Evolutionary conservation across 768 basidiomycete species (phyloP).

Genomic region (Collybiopsis confluens): DNA sequence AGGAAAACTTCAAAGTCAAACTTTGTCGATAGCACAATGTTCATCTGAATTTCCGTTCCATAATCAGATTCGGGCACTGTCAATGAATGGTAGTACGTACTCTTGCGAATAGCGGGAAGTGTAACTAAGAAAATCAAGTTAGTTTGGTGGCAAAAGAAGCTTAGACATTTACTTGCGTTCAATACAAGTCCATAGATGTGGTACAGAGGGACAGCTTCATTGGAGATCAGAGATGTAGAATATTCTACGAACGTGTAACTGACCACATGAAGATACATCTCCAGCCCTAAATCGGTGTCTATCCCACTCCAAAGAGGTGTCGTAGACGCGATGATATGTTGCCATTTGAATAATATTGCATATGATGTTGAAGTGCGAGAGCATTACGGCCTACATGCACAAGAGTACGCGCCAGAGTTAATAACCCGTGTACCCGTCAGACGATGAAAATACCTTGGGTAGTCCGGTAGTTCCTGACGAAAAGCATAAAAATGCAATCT

Average conservation of each 20-base stretch:
- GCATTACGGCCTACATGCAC: slow-evolving; percentile 52
- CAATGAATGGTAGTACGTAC: slow-evolving; percentile 24
- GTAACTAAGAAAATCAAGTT: slow-evolving; percentile 29
- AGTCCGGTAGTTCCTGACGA: slow-evolving; percentile 75
- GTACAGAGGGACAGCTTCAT: not conserved
- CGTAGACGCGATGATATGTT: slow-evolving; percentile 40
- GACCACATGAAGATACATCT: slow-evolving; percentile 27
- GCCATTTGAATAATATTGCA: slow-evolving; percentile 61
- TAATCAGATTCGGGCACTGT: not conserved
- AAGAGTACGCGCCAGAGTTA: not conserved
- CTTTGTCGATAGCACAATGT: slow-evolving; percentile 60
- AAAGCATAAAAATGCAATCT: slow-evolving; percentile 65
- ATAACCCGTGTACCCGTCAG: not conserved
- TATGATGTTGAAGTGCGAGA: slow-evolving; percentile 63
- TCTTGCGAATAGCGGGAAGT: slow-evolving; percentile 50
- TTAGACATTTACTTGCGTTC: no score
- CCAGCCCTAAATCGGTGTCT: slow-evolving; percentile 55
- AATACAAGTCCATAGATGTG: no score
- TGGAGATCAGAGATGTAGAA: not conserved
- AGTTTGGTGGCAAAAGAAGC: no score
- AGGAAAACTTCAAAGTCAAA: slow-evolving; percentile 57
- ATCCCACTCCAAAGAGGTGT: slow-evolving; percentile 27
- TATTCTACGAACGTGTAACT: not conserved
- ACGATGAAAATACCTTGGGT: slow-evolving; percentile 16
- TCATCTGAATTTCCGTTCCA: slow-evolving; percentile 28